Evolutionary conservation across 768 basidiomycete genomes (phyloP).

Genomic region (Rhodotorula paludigena): DNA sequence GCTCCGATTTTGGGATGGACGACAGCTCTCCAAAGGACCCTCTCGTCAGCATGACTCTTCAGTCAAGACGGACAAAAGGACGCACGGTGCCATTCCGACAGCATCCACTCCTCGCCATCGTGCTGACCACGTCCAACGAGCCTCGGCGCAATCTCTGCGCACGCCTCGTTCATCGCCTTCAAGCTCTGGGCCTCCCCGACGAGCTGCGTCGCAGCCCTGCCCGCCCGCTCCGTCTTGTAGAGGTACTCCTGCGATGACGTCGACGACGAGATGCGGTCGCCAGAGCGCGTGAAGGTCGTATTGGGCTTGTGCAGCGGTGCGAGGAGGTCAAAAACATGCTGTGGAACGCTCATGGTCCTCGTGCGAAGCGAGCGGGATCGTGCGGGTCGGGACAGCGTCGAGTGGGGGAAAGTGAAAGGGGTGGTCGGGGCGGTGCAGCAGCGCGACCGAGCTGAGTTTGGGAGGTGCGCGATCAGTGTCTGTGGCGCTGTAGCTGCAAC

Average conservation of each 20-base stretch:
- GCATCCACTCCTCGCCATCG: conserved; percentile 5
- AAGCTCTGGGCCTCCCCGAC: neutral
- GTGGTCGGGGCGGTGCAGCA: no score
- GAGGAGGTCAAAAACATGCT: conserved; percentile 1
- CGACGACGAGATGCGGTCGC: neutral
- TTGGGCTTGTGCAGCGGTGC: neutral
- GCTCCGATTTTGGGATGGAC: neutral
- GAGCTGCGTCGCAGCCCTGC: neutral
- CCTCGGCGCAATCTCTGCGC: neutral
- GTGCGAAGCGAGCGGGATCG: neutral
- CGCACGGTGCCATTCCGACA: conserved; percentile 22
- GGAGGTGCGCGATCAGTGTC: no score
- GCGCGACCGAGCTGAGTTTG: no score
- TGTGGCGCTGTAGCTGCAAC: no score
- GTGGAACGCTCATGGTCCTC: neutral
- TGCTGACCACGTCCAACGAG: conserved; percentile 7
- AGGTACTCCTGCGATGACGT: neutral
- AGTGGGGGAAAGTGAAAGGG: neutral
- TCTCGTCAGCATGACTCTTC: neutral
- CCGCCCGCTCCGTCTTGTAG: neutral
- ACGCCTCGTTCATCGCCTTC: neutral
- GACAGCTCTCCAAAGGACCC: neutral
- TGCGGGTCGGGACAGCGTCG: neutral
- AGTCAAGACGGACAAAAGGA: neutral
- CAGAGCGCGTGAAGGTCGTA: neutral